Base-by-base conservation (phyloP, 2,329 filamentous ascomycete genomes). In the Hypoxylon sp. region DNA sequence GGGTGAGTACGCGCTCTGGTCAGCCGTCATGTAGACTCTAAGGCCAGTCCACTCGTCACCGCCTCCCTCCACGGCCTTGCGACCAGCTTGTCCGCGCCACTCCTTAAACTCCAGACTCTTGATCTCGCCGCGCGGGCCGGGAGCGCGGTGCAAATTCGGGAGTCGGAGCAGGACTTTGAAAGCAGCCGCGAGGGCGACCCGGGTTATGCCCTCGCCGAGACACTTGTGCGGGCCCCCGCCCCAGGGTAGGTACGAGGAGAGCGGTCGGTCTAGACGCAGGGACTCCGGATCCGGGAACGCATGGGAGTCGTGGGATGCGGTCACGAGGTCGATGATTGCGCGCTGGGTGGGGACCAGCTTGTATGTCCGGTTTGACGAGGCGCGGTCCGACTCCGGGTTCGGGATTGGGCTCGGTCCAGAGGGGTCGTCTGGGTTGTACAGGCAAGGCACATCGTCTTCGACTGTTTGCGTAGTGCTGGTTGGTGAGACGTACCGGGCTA, bases 401-500 rank as follows among this genome's bases (percentile, higher is more conserved):
- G 43, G 72, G 28, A 69, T 71, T 52, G 43, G 72, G 28, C n/a
- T 69, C n/a, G 21, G 73, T 53, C 38, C 61, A 41, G 60, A 38
- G 1, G 72, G 72, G 60, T 76, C 63, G 5, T 62, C 11, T 1
- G 71, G 68, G 32, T 72, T 48, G 7, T 65, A 34, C 0, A 72
- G 25, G 25, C 71, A 74, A 1, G 77, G 75, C 9, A 62, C 43
- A 48, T 74, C 72, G 62, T 76, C 77, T 19, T 57, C 63, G 53
- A 79, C 51, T 30, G 64, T 67, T 58, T 78, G 74, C 36, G 77
- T 64, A 19, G 74, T 73, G 48, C 63, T 69, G 48, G 50, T 65
- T 9, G 43, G 48, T 1, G 79, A 76, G 17, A 83, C 80, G 68
- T 82, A 78, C 46, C 86, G 82, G 72, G 84, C 84, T 11, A 83